Conservation (phyloP, 2,329 filamentous ascomycete species). For the Bertia moriformis region DNA sequence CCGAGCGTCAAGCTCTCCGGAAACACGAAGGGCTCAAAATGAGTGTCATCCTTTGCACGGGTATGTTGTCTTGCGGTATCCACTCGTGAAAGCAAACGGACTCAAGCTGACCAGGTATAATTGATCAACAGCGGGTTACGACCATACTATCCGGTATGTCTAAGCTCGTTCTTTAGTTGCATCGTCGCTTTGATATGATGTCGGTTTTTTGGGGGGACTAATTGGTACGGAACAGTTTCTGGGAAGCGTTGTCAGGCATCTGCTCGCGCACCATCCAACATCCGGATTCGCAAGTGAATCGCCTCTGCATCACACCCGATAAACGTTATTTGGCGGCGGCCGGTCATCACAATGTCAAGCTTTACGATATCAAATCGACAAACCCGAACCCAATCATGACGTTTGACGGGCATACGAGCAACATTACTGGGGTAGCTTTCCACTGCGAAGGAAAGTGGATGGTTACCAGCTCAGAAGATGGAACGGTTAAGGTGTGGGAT, state of each 20-base stretch:
- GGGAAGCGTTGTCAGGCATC: slow-evolving; percentile 94
- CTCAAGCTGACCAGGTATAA: neutral
- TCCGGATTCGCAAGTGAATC: slow-evolving; percentile 94
- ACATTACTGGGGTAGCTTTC: slow-evolving; percentile 92
- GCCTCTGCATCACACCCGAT: slow-evolving; percentile 93
- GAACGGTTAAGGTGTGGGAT: slow-evolving; percentile 95
- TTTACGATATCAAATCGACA: slow-evolving; percentile 97
- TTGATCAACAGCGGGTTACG: neutral
- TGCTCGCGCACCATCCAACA: slow-evolving; percentile 97
- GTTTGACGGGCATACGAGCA: slow-evolving; percentile 90
- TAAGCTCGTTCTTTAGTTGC: no score
- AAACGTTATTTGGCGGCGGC: slow-evolving; percentile 88
- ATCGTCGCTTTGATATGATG: neutral
- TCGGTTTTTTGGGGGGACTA: neutral
- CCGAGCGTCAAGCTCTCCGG: no score
- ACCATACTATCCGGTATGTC: neutral
- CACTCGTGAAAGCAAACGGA: neutral
- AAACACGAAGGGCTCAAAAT: no score
- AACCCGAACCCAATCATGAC: slow-evolving; percentile 85
- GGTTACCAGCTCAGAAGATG: slow-evolving; percentile 94
- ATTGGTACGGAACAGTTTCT: slow-evolving; percentile 51
- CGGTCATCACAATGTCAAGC: slow-evolving; percentile 72
- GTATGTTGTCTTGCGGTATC: neutral
- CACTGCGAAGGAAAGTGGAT: slow-evolving; percentile 99
- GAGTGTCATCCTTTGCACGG: slow-evolving; percentile 1